These are phyloP conservation scores for Rosa persica DNA, from an alignment of 306 rosid genomes.

Conservation along the genomic window DNA sequence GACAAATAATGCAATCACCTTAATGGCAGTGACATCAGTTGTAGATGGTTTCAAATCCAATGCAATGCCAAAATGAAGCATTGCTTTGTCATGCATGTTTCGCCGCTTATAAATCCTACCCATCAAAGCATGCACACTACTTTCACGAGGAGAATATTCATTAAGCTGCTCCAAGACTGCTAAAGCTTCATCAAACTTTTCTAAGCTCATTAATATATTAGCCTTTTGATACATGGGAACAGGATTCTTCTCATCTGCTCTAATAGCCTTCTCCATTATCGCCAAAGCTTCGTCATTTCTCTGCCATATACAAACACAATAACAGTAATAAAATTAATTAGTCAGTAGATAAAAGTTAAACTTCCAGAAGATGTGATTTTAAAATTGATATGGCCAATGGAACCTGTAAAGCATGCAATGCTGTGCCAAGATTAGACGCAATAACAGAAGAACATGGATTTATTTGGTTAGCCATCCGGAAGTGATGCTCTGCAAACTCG, in stretches of 20 bases:
- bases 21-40: conserved; percentile 87
- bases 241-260: conserved; percentile 93
- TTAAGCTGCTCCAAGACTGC: conserved; percentile 86
- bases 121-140: conserved; percentile 95
- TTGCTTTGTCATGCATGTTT: conserved; percentile 84
- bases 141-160: conserved; percentile 89
- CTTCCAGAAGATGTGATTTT: conserved; percentile 22
- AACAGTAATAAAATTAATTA: conserved; percentile 15
- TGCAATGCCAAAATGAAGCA: conserved; percentile 96
- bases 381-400: conserved; percentile 29
- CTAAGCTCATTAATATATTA: conserved; percentile 73
- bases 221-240: conserved; percentile 99
- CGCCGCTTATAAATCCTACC: conserved; percentile 82
- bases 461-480: conserved; percentile 78
- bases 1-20: conserved; percentile 48
- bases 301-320: conserved; percentile 44
- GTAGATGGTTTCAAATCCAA: conserved; percentile 97
- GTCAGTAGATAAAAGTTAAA: not conserved
- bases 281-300: conserved; percentile 78
- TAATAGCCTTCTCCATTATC: conserved; percentile 91
- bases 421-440: conserved; percentile 88
- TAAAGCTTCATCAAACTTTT: conserved; percentile 76
- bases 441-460: conserved; percentile 89
- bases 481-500: conserved; percentile 94
- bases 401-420: conserved; percentile 87